phyloP scores from a whole-genome alignment of 495 filamentous ascomycete genomes.

The Aspergillus incahuasiensis region DNA sequence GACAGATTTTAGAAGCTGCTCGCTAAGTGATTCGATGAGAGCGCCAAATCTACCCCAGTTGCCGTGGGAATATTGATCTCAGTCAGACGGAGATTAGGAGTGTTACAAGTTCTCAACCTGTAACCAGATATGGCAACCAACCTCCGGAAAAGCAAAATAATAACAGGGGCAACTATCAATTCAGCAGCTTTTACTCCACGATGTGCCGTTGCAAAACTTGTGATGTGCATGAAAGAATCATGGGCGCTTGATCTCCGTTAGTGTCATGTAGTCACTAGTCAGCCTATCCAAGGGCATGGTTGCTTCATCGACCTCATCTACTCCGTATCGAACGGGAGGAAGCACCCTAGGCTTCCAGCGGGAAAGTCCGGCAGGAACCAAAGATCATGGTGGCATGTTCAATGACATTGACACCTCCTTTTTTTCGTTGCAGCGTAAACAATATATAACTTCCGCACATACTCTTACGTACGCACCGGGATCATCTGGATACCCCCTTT shows the following conservation, averaged over 20 bases:
- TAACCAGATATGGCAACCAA: not conserved
- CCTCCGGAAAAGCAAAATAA: not conserved
- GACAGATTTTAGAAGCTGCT: not conserved
- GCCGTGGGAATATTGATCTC: not conserved
- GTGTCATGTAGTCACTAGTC: not conserved
- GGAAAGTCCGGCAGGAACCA: not conserved
- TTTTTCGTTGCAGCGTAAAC: not conserved
- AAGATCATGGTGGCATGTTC: not conserved
- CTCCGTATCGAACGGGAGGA: not conserved
- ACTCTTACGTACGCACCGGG: not conserved
- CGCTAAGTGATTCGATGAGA: not conserved
- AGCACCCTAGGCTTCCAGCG: not conserved
- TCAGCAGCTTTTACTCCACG: not conserved
- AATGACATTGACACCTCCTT: not conserved
- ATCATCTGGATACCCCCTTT: not conserved
- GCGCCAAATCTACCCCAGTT: not conserved
- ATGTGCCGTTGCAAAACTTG: not conserved
- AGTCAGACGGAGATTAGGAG: not conserved
- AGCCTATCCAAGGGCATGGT: not conserved
- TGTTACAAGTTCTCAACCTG: not conserved
- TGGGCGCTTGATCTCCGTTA: not conserved
- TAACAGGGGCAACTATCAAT: not conserved
- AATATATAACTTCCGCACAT: too few species aligned
- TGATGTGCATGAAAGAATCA: conserved; percentile 13
- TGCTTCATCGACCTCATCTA: not conserved